Evolutionary conservation across 1,284 basidiomycete species (phyloP).

Genomic region (Jaminaea rosea): DNA sequence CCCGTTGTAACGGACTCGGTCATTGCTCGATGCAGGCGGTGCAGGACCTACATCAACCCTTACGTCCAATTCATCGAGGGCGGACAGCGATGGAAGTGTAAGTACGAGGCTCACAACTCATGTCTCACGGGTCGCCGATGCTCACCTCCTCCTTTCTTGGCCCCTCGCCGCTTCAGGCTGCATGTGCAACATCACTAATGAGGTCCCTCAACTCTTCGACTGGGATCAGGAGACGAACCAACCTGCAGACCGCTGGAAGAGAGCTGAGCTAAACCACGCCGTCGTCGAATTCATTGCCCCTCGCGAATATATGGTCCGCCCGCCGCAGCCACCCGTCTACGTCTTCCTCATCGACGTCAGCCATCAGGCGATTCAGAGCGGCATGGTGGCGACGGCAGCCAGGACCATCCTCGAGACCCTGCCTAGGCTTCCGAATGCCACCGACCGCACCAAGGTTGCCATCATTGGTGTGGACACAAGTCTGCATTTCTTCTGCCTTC

Average conservation of each 20-base stretch:
- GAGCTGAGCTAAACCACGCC: slow-evolving; percentile 84
- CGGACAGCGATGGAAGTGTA: slow-evolving; percentile 98
- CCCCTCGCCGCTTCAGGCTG: too few species aligned
- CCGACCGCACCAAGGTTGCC: slow-evolving; percentile 80
- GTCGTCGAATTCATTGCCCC: slow-evolving; percentile 96
- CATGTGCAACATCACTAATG: slow-evolving; percentile 97
- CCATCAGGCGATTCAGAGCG: slow-evolving; percentile 65
- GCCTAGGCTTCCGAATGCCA: slow-evolving; percentile 90
- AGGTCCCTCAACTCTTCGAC: slow-evolving; percentile 96
- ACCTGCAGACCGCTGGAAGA: slow-evolving; percentile 87
- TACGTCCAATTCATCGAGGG: slow-evolving; percentile 98
- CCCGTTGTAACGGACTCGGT: slow-evolving; percentile 86
- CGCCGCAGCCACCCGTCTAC: slow-evolving; percentile 93
- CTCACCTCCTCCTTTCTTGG: too few species aligned
- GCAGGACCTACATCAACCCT: slow-evolving; percentile 97
- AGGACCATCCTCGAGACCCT: slow-evolving; percentile 89
- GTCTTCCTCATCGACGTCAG: slow-evolving; percentile 96
- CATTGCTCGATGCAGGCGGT: slow-evolving; percentile 91
- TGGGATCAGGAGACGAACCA: slow-evolving; percentile 92
- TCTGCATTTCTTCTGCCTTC: slow-evolving; percentile 91
- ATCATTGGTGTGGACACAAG: slow-evolving; percentile 87
- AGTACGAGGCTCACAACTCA: too few species aligned
- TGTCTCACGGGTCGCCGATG: too few species aligned
- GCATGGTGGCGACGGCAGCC: slow-evolving; percentile 93
- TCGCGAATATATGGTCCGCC: slow-evolving; percentile 98